Conservation (phyloP, 2,329 filamentous ascomycete species). For the Trichoderma cornu-damae region DNA sequence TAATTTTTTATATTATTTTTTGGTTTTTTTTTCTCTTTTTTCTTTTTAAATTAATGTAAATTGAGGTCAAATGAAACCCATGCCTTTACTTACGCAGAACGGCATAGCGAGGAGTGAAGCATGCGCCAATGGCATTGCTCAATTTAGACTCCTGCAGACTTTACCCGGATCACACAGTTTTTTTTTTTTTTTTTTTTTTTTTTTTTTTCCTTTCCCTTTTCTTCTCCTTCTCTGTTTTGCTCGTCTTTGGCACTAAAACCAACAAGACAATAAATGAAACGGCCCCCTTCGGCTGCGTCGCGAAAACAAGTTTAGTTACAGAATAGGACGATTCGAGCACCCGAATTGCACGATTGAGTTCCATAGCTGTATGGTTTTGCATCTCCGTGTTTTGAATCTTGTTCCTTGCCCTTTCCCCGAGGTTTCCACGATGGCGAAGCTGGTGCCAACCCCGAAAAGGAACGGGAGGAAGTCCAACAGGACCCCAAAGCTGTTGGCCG, state of each 20-base stretch:
- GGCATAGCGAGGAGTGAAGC: not conserved
- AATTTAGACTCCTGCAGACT: conserved; percentile 6
- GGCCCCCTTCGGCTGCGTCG: conserved; percentile 11
- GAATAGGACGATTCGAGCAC: conserved; percentile 5
- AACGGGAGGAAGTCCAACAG: not conserved
- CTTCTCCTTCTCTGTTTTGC: not conserved
- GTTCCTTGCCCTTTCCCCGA: not conserved
- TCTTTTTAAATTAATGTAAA: not conserved
- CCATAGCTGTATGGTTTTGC: not conserved
- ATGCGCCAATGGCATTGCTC: conserved; percentile 3
- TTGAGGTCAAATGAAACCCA: not conserved
- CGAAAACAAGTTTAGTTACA: conserved; percentile 4
- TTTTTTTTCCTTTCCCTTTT: no score
- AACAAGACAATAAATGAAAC: conserved; percentile 10
- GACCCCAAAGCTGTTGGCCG: not conserved
- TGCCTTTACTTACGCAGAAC: not conserved
- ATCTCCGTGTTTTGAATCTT: not conserved
- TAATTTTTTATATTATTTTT: no score
- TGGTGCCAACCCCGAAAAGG: not conserved
- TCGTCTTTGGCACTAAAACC: not conserved
- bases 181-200: not conserved
- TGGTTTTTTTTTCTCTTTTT: not conserved
- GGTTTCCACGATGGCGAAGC: not conserved
- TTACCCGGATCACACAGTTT: conserved; percentile 4
- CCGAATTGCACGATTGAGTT: conserved; percentile 3